Evolutionary conservation across 192 early-diverging fungal genomes (phyloP).

Genomic region (Entomortierella lignicola): DNA sequence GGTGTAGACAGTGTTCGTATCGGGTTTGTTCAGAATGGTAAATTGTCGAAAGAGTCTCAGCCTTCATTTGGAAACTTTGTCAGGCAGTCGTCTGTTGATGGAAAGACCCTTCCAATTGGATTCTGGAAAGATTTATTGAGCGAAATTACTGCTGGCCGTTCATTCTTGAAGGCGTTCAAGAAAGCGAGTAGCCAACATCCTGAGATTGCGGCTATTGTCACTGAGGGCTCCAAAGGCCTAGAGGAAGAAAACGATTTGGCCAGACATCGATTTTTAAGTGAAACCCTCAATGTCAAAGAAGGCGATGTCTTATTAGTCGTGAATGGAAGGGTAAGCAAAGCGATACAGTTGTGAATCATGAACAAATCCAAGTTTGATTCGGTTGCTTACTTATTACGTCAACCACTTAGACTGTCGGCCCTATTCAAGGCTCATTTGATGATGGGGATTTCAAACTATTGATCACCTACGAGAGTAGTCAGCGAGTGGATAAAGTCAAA

Average conservation of each 20-base stretch:
- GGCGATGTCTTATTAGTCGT: conserved; percentile 58
- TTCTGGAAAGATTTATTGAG: conserved; percentile 43
- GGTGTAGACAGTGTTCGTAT: conserved; percentile 51
- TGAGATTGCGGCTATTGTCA: conserved; percentile 27
- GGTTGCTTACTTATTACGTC: neutral
- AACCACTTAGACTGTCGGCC: conserved; percentile 57
- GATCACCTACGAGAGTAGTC: conserved; percentile 64
- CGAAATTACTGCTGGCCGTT: neutral
- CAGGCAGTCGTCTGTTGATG: conserved; percentile 29
- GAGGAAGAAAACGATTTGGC: conserved; percentile 19
- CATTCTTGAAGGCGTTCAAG: conserved; percentile 20
- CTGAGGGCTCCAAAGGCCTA: conserved; percentile 22
- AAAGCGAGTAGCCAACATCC: conserved; percentile 2
- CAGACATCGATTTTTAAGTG: conserved; percentile 19
- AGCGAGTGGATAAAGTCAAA: conserved; percentile 57
- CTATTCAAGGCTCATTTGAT: conserved; percentile 61
- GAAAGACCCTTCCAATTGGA: conserved; percentile 19
- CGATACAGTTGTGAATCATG: neutral
- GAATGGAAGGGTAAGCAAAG: conserved; percentile 70
- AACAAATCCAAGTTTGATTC: neutral
- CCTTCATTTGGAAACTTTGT: conserved; percentile 29
- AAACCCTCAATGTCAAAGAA: conserved; percentile 16
- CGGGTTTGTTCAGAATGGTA: conserved; percentile 66
- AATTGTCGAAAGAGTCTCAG: neutral
- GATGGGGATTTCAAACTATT: conserved; percentile 71